A percentile compares a stretch with the other conserved stretches of the same genome.
phyloP scores from a whole-genome alignment of 2,329 filamentous ascomycete species.

The Neonectria magnoliae region DNA sequence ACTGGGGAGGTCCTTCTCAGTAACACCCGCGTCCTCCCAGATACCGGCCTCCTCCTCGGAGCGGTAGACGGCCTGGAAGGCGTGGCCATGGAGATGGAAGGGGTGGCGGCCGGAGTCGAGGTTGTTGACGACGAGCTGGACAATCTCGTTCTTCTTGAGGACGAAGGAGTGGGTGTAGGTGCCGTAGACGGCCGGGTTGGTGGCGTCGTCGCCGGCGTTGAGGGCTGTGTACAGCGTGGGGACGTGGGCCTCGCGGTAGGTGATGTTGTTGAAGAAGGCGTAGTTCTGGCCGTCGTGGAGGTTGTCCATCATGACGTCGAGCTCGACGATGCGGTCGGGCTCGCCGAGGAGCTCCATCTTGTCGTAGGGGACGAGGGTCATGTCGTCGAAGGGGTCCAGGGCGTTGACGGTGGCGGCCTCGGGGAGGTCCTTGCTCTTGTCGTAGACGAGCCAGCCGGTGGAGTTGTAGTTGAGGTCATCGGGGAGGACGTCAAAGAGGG shows the following conservation, averaged over 20 bases:
- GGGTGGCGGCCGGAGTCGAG: slow-evolving; percentile 76
- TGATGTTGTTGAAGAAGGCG: slow-evolving; percentile 80
- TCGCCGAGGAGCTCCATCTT: slow-evolving; percentile 67
- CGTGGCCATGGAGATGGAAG: slow-evolving; percentile 82
- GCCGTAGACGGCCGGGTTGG: slow-evolving; percentile 72
- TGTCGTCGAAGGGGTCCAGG: slow-evolving; percentile 79
- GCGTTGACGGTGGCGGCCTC: slow-evolving; percentile 65
- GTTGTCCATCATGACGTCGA: slow-evolving; percentile 72
- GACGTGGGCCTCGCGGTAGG: slow-evolving; percentile 78
- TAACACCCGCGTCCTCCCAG: slow-evolving; percentile 55
- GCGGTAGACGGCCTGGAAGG: slow-evolving; percentile 75
- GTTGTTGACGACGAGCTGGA: slow-evolving; percentile 81
- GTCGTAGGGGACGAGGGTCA: slow-evolving; percentile 75
- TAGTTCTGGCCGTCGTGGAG: slow-evolving; percentile 68
- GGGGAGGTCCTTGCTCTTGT: slow-evolving; percentile 57
- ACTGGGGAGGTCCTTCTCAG: slow-evolving; percentile 59
- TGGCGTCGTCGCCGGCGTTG: slow-evolving; percentile 67
- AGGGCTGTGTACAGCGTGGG: slow-evolving; percentile 83
- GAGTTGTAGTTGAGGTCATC: slow-evolving; percentile 73
- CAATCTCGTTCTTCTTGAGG: slow-evolving; percentile 71
- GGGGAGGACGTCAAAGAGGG: slow-evolving; percentile 76
- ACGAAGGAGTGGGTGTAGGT: slow-evolving; percentile 73
- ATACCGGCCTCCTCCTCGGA: slow-evolving; percentile 66
- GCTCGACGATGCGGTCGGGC: slow-evolving; percentile 70
- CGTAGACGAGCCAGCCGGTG: slow-evolving; percentile 71